phyloP scores from a whole-genome alignment of 176 grass and related monocot species.

The Secale cereale region DNA sequence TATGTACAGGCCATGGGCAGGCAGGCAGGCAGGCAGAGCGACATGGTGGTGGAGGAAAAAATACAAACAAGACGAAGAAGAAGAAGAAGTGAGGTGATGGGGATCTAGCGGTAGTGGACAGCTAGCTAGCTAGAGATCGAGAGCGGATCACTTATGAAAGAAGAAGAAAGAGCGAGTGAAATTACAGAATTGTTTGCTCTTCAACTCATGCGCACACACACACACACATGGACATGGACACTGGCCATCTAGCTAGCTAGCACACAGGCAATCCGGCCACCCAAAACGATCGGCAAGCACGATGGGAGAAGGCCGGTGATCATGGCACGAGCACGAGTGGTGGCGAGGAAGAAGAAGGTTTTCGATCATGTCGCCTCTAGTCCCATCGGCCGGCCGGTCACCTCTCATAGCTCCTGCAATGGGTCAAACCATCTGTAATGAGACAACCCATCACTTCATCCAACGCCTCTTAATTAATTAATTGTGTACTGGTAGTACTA shows the following conservation, averaged over 20 bases:
- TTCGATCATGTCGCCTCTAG: background rate
- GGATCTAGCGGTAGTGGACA: slow-evolving; percentile 32
- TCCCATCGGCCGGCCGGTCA: slow-evolving; percentile 6
- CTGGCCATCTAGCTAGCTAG: slow-evolving; percentile 23
- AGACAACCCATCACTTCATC: slow-evolving; percentile 18
- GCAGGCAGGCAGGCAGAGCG: slow-evolving; percentile 29
- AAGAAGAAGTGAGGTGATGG: background rate
- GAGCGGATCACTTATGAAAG: slow-evolving; percentile 16
- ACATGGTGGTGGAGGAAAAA: slow-evolving; percentile 5
- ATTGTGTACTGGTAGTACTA: background rate
- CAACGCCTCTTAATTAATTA: background rate
- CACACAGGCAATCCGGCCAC: slow-evolving; percentile 27
- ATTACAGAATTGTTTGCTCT: slow-evolving; percentile 39
- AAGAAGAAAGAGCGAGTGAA: background rate
- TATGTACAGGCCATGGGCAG: slow-evolving; percentile 54
- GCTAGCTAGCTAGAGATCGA: slow-evolving; percentile 17
- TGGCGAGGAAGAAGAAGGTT: background rate
- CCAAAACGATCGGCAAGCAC: slow-evolving; percentile 12
- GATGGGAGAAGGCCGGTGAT: slow-evolving; percentile 11
- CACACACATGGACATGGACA: background rate
- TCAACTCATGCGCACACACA: slow-evolving; percentile 25
- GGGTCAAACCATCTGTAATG: slow-evolving; percentile 23
- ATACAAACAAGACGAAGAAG: background rate
- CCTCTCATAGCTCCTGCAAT: slow-evolving; percentile 46
- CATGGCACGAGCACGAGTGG: slow-evolving; percentile 16